Conservation (phyloP, 192 early-diverging fungal species). For the Tieghemiomyces parasiticus region DNA sequence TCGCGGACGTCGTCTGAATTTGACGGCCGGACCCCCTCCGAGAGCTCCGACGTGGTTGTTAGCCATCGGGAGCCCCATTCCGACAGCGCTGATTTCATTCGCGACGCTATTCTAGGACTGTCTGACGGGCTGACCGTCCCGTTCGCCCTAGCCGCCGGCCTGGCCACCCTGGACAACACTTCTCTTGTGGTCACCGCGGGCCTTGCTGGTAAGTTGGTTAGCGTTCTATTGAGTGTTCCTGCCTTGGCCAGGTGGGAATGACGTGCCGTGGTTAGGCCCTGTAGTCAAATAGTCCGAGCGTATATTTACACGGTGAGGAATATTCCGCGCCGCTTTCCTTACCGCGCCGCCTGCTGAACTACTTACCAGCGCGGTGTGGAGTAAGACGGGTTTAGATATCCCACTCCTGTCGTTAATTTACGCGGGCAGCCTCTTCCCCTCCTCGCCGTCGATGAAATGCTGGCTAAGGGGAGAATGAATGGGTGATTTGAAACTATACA, state of each 20-base stretch:
- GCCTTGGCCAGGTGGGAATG: too few species aligned
- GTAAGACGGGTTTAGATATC: too few species aligned
- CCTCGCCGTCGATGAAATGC: too few species aligned
- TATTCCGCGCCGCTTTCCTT: too few species aligned
- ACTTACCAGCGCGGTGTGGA: too few species aligned
- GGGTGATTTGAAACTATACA: too few species aligned
- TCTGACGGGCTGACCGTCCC: slow-evolving; percentile 36
- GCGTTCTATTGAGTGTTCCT: too few species aligned
- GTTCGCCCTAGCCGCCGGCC: slow-evolving; percentile 49
- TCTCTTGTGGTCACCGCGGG: slow-evolving; percentile 41
- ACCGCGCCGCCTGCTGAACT: too few species aligned
- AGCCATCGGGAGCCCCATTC: slow-evolving; percentile 5
- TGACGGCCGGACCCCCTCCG: not conserved
- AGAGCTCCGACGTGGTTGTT: not conserved
- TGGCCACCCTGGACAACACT: slow-evolving; percentile 32
- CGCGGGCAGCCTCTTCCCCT: too few species aligned
- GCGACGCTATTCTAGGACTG: slow-evolving; percentile 13
- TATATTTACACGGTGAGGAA: not conserved
- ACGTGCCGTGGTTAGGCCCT: not conserved
- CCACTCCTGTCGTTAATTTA: too few species aligned
- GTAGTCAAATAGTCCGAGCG: not conserved
- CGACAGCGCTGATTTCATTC: slow-evolving; percentile 2
- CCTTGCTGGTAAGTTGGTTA: slow-evolving; percentile 26
- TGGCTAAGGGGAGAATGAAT: too few species aligned
- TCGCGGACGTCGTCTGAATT: too few species aligned